Evolutionary conservation across 2,329 filamentous ascomycete species (phyloP), one percentile per base, ranked within the genome.

Genomic region (Neonectria punicea): DNA sequence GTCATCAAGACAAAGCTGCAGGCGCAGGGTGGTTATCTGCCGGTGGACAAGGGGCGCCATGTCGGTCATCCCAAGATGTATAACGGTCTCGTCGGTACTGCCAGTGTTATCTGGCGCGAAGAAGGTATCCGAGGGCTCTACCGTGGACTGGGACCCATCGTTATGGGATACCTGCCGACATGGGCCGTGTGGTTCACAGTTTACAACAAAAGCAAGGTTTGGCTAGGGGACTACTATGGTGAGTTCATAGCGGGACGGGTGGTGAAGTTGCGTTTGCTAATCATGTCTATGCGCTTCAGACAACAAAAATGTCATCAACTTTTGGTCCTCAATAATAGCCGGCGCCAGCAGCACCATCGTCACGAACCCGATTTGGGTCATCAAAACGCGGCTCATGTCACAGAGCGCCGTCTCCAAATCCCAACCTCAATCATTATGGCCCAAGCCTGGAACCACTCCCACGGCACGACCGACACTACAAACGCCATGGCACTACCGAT

Each of bases 1-100:
- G 96, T 99, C 67, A 98, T 99, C 81, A 99, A 99, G 84, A 99
- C 96, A 49, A 98, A 98, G 80, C 82, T 99, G 66, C 96, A 99
- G 79, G 95, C 94, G 16, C 96, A 98, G 79, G 95, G 95, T 68
- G 93, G 93, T 20, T 97, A 97, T 79, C 72, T 79, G 71, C 86
- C 82, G 70, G 80, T 79, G 76, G 85, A 82, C 73, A 82, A 83
- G 68, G 84, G 80, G 65, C 78, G 78, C 58, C 83, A 83, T 77
- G 83, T 82, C 30, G 83, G 82, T 30, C 84, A 86, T 65, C 80
- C 82, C 22, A 84, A 82, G 84, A 82, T 96, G 54, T 99, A 99
- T 78, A 90, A 91, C 67, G 96, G 96, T 7, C 86, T 99, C 74
- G 76, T 97, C 9, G 96, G 96, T 47, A 98, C 95, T 0, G 94